Conservation (phyloP, 495 filamentous ascomycete species). For the Astrothelium subdiscretum region DNA sequence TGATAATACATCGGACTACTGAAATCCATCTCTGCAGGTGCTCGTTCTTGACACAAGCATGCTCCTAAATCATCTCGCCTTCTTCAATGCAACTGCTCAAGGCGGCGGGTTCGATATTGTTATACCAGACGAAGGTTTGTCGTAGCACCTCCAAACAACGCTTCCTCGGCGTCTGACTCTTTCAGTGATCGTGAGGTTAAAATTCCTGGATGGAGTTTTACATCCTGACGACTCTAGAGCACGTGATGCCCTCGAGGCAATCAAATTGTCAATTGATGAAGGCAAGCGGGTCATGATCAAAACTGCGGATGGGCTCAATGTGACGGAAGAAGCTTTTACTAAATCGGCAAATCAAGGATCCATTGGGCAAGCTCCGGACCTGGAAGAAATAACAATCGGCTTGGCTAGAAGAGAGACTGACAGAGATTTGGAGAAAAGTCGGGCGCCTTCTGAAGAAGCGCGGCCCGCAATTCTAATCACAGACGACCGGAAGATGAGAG, state of each 20-base stretch:
- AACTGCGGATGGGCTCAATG: not conserved
- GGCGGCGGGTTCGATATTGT: conserved; percentile 5
- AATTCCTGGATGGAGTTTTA: not conserved
- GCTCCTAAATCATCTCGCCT: conserved; percentile 7
- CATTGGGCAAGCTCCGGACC: not conserved
- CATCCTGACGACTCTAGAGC: not conserved
- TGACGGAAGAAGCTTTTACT: not conserved
- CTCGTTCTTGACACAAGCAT: conserved; percentile 12
- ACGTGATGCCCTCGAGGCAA: not conserved
- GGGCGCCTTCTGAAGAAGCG: not conserved
- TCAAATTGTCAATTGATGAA: not conserved
- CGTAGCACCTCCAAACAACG: not conserved
- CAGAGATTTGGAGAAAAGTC: not conserved
- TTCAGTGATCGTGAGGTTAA: not conserved
- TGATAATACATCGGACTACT: not conserved
- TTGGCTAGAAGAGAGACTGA: not conserved
- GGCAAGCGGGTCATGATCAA: not conserved
- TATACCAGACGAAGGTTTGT: conserved; percentile 7
- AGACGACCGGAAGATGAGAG: conserved; percentile 6
- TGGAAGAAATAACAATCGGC: not conserved
- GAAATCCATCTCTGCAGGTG: not conserved
- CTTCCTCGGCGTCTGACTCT: not conserved
- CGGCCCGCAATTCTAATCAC: conserved; percentile 7
- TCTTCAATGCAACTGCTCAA: conserved; percentile 5
- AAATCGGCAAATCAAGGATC: not conserved